Evolutionary conservation across 768 basidiomycete genomes (phyloP), one percentile per base, ranked within the genome.

Genomic region (Podaxis pistillaris): DNA sequence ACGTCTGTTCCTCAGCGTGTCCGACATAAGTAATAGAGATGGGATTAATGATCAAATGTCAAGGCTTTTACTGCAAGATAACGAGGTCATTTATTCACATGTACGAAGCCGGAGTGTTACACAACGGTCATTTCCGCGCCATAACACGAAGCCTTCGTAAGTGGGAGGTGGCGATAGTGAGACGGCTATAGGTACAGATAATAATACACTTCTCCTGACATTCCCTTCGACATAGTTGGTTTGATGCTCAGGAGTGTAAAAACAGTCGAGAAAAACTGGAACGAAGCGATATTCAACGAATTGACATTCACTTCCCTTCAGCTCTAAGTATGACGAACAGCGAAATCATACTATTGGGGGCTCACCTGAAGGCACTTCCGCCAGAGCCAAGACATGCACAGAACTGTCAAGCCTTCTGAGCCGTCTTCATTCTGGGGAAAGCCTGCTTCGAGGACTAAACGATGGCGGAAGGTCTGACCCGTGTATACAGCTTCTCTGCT

Each of bases 1-100:
- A 5, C 83, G 84, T 67, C 79, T 75, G 76, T 85, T 79, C 64
- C 64, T 81, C 37, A 26, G 26, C 26, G 3, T 26, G 26, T 26
- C 26, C 3, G 26, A 26, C 26, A 26, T 26, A 26, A 3, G 26
- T 26, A 2, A 26, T 26, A 26, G 26, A 26, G 47, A 22, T 50
- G 22, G 22, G 22, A 19, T n/a, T 44, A 44, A 44, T 15, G 41
- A 17, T 4, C n/a, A 30, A 5, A 30, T 7, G 28, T 7, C 28
- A 30, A 30, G 28, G 41, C 4, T n/a, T n/a, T n/a, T 19, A n/a
- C 3, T 15, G 6, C 41, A 15, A 8, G 17, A 15, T 15, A 44
- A 44, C 4, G 28, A 30, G 28, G 28, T 30, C 28, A 30, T 30
- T 30, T 30, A 30, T 30, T 30, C 7, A 7, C 7, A 7, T 30